These are phyloP conservation scores for Solanum corneliomulleri DNA, from an alignment of 257 asterid species.

Conservation along the genomic window DNA sequence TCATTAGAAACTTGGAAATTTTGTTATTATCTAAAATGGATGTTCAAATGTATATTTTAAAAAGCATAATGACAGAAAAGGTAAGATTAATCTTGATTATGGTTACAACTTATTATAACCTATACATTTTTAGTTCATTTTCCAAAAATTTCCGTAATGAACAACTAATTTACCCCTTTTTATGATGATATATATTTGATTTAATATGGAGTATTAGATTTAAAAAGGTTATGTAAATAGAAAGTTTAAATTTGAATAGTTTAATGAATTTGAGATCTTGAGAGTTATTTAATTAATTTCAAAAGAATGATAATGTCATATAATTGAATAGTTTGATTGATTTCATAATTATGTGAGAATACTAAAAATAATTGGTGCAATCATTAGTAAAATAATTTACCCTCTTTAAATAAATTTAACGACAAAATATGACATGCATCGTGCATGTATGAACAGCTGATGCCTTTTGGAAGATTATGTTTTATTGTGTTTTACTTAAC, in stretches of 20 bases:
- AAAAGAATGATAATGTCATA: background rate
- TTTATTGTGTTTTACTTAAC: background rate
- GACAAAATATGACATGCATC: background rate
- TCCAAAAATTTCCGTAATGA: background rate
- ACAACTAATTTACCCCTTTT: background rate
- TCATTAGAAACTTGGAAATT: background rate
- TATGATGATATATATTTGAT: background rate
- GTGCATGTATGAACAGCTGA: background rate
- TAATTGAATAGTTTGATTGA: background rate
- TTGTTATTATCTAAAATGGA: background rate
- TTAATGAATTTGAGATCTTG: background rate
- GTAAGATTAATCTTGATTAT: background rate
- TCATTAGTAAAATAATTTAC: background rate
- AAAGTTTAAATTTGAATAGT: background rate
- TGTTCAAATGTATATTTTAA: background rate
- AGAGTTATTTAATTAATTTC: background rate
- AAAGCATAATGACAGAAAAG: background rate
- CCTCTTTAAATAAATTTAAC: background rate
- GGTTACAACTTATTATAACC: background rate
- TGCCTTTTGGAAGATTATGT: background rate
- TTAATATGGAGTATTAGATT: background rate
- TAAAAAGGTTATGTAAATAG: background rate
- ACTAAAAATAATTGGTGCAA: background rate
- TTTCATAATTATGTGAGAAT: background rate
- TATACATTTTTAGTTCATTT: background rate